These are phyloP conservation scores for Vanrija sp. DNA, from an alignment of 1,284 basidiomycete genomes.

Conservation along the genomic window DNA sequence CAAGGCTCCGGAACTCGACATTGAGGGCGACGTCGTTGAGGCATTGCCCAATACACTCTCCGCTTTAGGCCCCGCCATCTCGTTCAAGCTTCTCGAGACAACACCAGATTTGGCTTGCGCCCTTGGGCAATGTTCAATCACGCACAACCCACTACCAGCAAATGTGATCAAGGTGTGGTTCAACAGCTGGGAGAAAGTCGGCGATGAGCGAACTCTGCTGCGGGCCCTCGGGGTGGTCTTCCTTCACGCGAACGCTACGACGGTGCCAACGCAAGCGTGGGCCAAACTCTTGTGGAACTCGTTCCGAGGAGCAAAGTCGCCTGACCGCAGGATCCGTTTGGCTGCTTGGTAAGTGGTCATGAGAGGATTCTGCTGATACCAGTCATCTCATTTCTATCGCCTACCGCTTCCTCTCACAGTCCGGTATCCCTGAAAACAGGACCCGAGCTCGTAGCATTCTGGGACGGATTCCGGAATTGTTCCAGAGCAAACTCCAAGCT, in stretches of 20 bases:
- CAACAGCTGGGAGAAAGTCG: not conserved
- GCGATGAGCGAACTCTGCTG: slow-evolving; percentile 13
- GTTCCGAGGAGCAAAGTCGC: slow-evolving; percentile 10
- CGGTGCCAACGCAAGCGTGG: slow-evolving; percentile 4
- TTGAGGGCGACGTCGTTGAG: slow-evolving; percentile 4
- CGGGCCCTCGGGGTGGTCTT: slow-evolving; percentile 14
- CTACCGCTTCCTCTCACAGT: not conserved
- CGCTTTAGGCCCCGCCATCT: slow-evolving; percentile 1
- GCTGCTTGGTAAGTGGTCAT: slow-evolving; percentile 20
- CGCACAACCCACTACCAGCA: slow-evolving; percentile 2
- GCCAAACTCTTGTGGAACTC: slow-evolving; percentile 4
- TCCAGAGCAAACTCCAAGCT: slow-evolving; percentile 1
- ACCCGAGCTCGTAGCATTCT: not conserved
- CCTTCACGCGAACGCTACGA: slow-evolving; percentile 8
- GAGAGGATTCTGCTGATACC: not conserved
- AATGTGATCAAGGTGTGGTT: not conserved
- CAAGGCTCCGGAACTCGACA: slow-evolving; percentile 8
- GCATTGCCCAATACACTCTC: not conserved
- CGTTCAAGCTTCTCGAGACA: slow-evolving; percentile 5
- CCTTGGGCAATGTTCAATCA: slow-evolving; percentile 2
- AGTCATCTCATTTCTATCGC: slow-evolving; percentile 20
- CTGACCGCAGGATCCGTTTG: slow-evolving; percentile 20
- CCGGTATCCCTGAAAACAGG: not conserved
- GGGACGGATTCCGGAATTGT: not conserved
- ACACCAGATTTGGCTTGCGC: slow-evolving; percentile 12